A percentile compares a stretch with the other conserved stretches of the same genome.
Conservation (phyloP, 176 grass and related monocot species). For the Oryza brachyantha region DNA sequence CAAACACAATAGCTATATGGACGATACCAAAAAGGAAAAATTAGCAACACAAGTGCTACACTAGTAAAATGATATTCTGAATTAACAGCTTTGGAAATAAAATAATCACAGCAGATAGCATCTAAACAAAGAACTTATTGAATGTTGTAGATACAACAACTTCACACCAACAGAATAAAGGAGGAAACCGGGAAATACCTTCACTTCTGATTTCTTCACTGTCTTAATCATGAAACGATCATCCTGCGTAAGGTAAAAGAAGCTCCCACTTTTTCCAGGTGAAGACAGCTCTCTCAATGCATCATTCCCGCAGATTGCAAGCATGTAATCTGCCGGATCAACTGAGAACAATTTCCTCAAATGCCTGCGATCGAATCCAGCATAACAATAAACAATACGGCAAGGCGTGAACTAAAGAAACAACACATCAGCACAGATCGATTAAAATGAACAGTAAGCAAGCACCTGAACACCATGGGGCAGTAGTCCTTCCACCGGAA, state of each 20-base stretch:
- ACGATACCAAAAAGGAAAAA: not conserved
- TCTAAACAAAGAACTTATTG: not conserved
- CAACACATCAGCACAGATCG: not conserved
- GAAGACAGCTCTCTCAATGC: constrained; percentile 77
- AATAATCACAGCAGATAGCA: not conserved
- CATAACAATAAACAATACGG: constrained; percentile 15
- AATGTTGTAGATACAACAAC: not conserved
- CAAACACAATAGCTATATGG: not conserved
- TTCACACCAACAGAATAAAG: not conserved
- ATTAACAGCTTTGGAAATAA: not conserved
- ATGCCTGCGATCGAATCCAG: constrained; percentile 45
- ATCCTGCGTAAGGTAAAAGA: constrained; percentile 86
- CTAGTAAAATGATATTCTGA: not conserved
- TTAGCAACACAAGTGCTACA: not conserved
- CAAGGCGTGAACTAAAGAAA: not conserved
- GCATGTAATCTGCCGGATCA: constrained; percentile 85
- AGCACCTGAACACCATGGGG: constrained; percentile 77
- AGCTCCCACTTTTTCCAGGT: constrained; percentile 84
- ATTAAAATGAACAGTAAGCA: not conserved
- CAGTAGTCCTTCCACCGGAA: constrained; percentile 94
- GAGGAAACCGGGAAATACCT: constrained; percentile 48
- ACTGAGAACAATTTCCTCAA: constrained; percentile 72
- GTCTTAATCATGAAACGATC: constrained; percentile 91
- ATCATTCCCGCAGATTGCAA: constrained; percentile 79
- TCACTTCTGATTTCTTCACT: constrained; percentile 87